phyloP scores from a whole-genome alignment of 371 early-diverging fungal species.

The Blyttiomyces sp. region DNA sequence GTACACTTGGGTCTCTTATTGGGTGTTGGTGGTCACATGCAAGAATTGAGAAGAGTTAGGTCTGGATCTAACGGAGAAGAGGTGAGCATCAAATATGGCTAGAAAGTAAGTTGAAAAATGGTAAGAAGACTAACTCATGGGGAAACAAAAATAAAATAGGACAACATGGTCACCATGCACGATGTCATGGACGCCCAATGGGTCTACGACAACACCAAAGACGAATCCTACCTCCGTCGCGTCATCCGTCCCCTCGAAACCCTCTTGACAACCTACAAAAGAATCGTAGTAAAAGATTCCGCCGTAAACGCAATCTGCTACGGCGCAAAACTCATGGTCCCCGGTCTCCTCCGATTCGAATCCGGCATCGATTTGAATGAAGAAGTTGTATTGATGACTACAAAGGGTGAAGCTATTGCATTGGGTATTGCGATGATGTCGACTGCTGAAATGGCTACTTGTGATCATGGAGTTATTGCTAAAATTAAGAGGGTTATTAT shows the following conservation, averaged over 20 bases:
- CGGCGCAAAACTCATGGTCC: constrained; percentile 98
- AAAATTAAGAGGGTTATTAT: constrained; percentile 99
- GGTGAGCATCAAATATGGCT: too few species aligned
- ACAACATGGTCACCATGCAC: constrained; percentile 98
- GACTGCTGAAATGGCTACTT: constrained; percentile 93
- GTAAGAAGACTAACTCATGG: too few species aligned
- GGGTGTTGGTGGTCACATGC: constrained; percentile 99
- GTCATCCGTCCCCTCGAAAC: constrained; percentile 97
- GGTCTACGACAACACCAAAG: constrained; percentile 93
- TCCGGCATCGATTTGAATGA: constrained; percentile 93
- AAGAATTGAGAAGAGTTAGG: constrained; percentile 98
- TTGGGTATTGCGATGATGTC: constrained; percentile 96
- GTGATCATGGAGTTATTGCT: constrained; percentile 94
- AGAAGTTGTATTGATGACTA: constrained; percentile 97
- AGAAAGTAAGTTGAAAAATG: too few species aligned
- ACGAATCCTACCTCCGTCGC: constrained; percentile 90
- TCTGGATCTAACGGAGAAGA: constrained; percentile 93
- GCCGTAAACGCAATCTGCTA: constrained; percentile 99
- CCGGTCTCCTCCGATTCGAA: constrained; percentile 97
- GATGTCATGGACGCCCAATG: constrained; percentile 99
- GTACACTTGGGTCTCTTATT: constrained; percentile 97
- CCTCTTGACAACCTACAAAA: constrained; percentile 92
- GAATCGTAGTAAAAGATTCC: constrained; percentile 98
- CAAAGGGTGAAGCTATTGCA: constrained; percentile 99
- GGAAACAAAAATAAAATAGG: too few species aligned